Conservation (phyloP, 129 eudicot genomes). For the Artemisia argyi region DNA sequence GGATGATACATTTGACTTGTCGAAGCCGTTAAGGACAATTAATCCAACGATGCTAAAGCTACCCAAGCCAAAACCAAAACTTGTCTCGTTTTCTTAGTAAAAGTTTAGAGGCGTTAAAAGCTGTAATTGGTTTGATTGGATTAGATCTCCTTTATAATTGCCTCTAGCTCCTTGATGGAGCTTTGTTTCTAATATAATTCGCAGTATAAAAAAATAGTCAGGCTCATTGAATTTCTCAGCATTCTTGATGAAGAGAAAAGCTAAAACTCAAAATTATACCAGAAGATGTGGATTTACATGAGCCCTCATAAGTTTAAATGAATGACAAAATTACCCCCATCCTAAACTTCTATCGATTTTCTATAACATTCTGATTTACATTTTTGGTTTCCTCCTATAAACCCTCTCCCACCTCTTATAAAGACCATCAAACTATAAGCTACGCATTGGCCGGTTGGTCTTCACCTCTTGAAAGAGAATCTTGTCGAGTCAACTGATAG, state of each 20-base stretch:
- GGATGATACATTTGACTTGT: no score
- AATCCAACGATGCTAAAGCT: no score
- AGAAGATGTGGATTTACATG: slow-evolving; percentile 18
- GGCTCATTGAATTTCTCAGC: background rate
- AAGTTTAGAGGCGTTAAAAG: no score
- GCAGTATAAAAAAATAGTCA: no score
- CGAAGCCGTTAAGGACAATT: no score
- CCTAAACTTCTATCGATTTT: slow-evolving; percentile 20
- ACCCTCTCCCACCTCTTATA: background rate
- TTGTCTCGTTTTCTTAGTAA: no score
- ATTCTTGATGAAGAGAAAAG: background rate
- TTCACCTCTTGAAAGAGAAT: slow-evolving; percentile 45
- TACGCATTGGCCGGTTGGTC: background rate
- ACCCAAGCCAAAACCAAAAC: no score
- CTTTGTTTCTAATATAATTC: no score
- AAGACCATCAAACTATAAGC: slow-evolving; percentile 11
- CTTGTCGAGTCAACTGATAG: slow-evolving; percentile 67
- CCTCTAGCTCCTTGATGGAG: no score
- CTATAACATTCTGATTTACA: slow-evolving; percentile 24
- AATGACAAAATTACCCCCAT: slow-evolving; percentile 16
- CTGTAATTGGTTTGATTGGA: no score
- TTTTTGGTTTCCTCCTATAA: slow-evolving; percentile 6
- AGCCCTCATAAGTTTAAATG: slow-evolving; percentile 11
- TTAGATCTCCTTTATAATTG: no score
- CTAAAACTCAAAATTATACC: background rate